phyloP scores from a whole-genome alignment of 1,284 basidiomycete genomes.

The Ustilago loliicola region DNA sequence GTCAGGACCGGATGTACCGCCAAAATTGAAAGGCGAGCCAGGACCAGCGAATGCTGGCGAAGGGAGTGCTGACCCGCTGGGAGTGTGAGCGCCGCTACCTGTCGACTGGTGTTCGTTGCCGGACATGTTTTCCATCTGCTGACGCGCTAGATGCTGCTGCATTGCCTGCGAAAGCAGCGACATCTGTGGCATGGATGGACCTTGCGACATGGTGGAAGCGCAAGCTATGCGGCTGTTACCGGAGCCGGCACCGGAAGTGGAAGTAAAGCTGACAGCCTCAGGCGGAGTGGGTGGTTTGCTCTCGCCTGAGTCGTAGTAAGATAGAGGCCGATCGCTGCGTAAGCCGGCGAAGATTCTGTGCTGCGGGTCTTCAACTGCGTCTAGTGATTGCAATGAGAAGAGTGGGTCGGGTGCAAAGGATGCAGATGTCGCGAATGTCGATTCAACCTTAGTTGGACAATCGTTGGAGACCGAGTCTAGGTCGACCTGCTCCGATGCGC shows the following conservation, averaged over 20 bases:
- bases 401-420: neutral
- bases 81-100: constrained; percentile 30
- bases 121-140: constrained; percentile 32
- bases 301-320: constrained; percentile 44
- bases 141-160: constrained; percentile 53
- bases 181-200: constrained; percentile 37
- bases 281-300: constrained; percentile 41
- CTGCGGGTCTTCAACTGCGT: neutral
- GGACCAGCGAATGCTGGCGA: constrained; percentile 38
- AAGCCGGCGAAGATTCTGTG: neutral
- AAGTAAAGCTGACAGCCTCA: constrained; percentile 18
- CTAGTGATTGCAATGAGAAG: neutral
- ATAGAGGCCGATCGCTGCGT: constrained; percentile 23
- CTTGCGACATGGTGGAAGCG: constrained; percentile 42
- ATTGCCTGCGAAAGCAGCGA: constrained; percentile 56
- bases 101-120: constrained; percentile 11
- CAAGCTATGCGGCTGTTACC: constrained; percentile 11
- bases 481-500: neutral
- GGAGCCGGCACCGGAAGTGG: constrained; percentile 18
- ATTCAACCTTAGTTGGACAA: neutral
- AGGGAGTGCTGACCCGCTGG: constrained; percentile 38
- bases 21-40: constrained; percentile 28
- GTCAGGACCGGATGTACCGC: constrained; percentile 16
- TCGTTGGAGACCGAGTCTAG: neutral
- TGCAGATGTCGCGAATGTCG: neutral